Conservation (phyloP, 495 filamentous ascomycete genomes). For the Trichoderma erinaceum region DNA sequence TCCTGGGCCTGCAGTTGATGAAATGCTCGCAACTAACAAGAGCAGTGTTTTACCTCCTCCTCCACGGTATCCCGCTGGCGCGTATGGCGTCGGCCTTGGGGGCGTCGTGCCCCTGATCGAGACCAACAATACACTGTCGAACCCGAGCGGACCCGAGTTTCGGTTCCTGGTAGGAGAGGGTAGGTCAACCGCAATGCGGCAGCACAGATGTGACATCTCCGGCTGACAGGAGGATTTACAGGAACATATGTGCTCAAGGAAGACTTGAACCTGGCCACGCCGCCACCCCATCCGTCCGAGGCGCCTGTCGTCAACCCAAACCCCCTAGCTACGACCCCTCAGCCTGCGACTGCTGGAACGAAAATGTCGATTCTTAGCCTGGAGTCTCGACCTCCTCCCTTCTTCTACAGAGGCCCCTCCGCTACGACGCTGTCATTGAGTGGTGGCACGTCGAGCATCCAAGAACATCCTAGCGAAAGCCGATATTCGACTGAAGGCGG, state of each 20-base stretch:
- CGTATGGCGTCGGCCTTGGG: conserved; percentile 22
- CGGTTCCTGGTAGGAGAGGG: conserved; percentile 92
- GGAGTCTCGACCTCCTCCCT: conserved; percentile 52
- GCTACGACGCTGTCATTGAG: conserved; percentile 29
- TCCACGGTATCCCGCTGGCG: conserved; percentile 67
- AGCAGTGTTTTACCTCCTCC: conserved; percentile 75
- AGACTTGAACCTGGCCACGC: conserved; percentile 85
- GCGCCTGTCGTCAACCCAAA: conserved; percentile 78
- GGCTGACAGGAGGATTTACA: conserved; percentile 31
- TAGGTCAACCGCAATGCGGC: conserved; percentile 28
- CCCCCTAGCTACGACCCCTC: conserved; percentile 75
- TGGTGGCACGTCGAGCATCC: conserved; percentile 48
- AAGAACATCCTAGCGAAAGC: conserved; percentile 54
- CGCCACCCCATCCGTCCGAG: conserved; percentile 91
- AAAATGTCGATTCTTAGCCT: conserved; percentile 72
- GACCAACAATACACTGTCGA: conserved; percentile 80
- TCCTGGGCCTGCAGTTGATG: not conserved
- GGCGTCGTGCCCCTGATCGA: conserved; percentile 70
- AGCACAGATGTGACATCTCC: conserved; percentile 11
- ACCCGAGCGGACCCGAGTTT: conserved; percentile 71
- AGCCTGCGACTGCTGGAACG: conserved; percentile 77
- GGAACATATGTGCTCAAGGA: conserved; percentile 86
- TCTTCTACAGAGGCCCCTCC: conserved; percentile 43
- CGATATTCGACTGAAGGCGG: conserved; percentile 54
- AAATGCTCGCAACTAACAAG: not conserved